phyloP scores from a whole-genome alignment of 495 filamentous ascomycete species.

The Xylaria curta region DNA sequence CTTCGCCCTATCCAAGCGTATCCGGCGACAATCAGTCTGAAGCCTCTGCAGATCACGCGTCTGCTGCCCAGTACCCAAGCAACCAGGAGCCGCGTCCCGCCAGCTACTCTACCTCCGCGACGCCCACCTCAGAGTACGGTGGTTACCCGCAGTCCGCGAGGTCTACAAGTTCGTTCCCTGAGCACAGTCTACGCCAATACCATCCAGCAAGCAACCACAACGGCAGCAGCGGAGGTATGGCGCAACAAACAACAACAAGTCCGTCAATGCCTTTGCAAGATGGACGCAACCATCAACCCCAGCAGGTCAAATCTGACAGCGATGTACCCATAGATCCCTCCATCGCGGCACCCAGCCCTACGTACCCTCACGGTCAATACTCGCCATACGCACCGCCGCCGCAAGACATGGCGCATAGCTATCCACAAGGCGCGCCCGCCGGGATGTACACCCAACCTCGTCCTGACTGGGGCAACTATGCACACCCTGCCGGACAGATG shows the following conservation, averaged over 20 bases:
- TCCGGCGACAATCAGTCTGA: conserved; percentile 77
- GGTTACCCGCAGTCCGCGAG: conserved; percentile 79
- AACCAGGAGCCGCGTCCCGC: conserved; percentile 78
- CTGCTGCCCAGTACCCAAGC: conserved; percentile 76
- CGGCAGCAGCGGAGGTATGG: conserved; percentile 87
- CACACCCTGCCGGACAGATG: conserved; percentile 65
- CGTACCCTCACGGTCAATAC: conserved; percentile 78
- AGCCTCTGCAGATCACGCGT: conserved; percentile 83
- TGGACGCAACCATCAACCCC: conserved; percentile 71
- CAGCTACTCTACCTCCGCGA: conserved; percentile 76
- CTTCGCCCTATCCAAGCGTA: conserved; percentile 76
- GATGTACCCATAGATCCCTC: conserved; percentile 99
- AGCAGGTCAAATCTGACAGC: conserved; percentile 88
- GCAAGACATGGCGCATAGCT: conserved; percentile 81
- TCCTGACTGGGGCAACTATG: conserved; percentile 83
- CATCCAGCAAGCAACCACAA: conserved; percentile 73
- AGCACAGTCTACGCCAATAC: conserved; percentile 77
- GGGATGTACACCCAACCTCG: conserved; percentile 71
- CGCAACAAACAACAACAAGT: conserved; percentile 93
- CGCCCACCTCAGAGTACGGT: conserved; percentile 87
- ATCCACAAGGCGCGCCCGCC: conserved; percentile 55
- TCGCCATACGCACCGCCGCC: conserved; percentile 82
- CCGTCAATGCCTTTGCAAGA: conserved; percentile 84
- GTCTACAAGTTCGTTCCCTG: conserved; percentile 74
- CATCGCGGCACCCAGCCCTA: conserved; percentile 89